A percentile compares a stretch with the other conserved stretches of the same genome.
Conservation (phyloP, 768 basidiomycete species). For the Suillus decipiens region DNA sequence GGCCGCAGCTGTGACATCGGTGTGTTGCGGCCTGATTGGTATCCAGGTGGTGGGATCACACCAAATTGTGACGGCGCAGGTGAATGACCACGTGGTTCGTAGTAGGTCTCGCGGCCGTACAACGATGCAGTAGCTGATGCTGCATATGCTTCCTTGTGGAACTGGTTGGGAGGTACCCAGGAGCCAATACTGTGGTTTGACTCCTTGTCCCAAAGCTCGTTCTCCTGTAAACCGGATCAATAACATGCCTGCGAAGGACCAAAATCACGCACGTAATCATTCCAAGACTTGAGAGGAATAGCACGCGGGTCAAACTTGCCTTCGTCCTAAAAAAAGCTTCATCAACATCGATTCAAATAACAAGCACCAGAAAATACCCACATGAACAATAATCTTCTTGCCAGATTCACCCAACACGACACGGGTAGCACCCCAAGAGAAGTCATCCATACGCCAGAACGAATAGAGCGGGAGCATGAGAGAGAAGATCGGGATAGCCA, state of each 20-base stretch:
- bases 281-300: constrained; percentile 97
- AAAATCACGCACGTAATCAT: constrained; percentile 72
- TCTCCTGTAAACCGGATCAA: constrained; percentile 55
- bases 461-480: constrained; percentile 93
- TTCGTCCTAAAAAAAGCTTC: constrained; percentile 68
- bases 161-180: constrained; percentile 80
- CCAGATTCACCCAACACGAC: constrained; percentile 92
- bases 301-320: constrained; percentile 94
- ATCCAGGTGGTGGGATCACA: constrained; percentile 59
- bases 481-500: constrained; percentile 92
- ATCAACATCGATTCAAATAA: constrained; percentile 10
- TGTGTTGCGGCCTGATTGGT: constrained; percentile 78
- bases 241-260: constrained; percentile 1
- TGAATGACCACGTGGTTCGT: constrained; percentile 74
- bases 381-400: constrained; percentile 94
- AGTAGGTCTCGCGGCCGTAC: constrained; percentile 86
- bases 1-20: constrained; percentile 42
- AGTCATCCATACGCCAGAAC: constrained; percentile 99
- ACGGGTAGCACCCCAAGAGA: constrained; percentile 94
- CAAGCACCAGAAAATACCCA: constrained; percentile 40
- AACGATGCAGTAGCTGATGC: constrained; percentile 79
- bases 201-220: constrained; percentile 97
- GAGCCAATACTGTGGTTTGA: constrained; percentile 94
- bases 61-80: constrained; percentile 73
- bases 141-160: constrained; percentile 71